Percentiles rank a stretch among this genome's conserved stretches.
Conservation (phyloP, 2,329 filamentous ascomycete species). For the Aspergillus fructus region DNA sequence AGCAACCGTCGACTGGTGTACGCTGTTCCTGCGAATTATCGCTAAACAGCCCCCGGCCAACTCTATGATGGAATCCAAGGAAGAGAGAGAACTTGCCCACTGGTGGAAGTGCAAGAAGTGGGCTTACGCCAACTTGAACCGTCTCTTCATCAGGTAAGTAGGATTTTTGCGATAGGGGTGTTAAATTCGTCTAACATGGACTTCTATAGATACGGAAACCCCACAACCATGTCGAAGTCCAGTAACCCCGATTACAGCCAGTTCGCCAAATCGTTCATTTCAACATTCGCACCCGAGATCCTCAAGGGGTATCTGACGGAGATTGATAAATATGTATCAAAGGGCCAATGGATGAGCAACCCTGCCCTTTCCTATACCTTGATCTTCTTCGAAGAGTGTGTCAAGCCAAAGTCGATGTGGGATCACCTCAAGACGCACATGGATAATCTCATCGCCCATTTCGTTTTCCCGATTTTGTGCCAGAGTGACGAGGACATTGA, state of each 20-base stretch:
- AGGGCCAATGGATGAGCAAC: conserved; percentile 91
- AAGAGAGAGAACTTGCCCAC: conserved; percentile 88
- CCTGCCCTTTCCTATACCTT: conserved; percentile 91
- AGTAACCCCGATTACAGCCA: conserved; percentile 74
- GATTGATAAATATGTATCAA: conserved; percentile 96
- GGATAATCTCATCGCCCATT: conserved; percentile 87
- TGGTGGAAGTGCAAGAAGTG: conserved; percentile 99
- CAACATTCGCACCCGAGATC: conserved; percentile 91
- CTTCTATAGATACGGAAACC: conserved; percentile 79
- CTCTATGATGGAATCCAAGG: conserved; percentile 74
- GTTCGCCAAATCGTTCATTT: conserved; percentile 88
- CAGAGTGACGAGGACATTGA: conserved; percentile 89
- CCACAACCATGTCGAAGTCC: conserved; percentile 67
- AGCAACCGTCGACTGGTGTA: conserved; percentile 92
- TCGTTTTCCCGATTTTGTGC: conserved; percentile 93
- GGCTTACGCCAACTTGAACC: conserved; percentile 96
- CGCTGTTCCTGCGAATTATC: conserved; percentile 86
- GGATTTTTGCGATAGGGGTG: neutral
- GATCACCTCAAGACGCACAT: conserved; percentile 88
- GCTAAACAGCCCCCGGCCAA: conserved; percentile 77
- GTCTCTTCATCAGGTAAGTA: conserved; percentile 82
- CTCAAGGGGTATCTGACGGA: conserved; percentile 91
- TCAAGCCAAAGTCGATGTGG: conserved; percentile 98
- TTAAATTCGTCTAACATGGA: conserved; percentile 7
- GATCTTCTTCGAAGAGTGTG: conserved; percentile 93